A percentile compares a stretch with the other conserved stretches of the same genome.
These are phyloP conservation scores for Aspergillus pseudotamarii DNA, from an alignment of 2,329 filamentous ascomycete species.

Conservation along the genomic window DNA sequence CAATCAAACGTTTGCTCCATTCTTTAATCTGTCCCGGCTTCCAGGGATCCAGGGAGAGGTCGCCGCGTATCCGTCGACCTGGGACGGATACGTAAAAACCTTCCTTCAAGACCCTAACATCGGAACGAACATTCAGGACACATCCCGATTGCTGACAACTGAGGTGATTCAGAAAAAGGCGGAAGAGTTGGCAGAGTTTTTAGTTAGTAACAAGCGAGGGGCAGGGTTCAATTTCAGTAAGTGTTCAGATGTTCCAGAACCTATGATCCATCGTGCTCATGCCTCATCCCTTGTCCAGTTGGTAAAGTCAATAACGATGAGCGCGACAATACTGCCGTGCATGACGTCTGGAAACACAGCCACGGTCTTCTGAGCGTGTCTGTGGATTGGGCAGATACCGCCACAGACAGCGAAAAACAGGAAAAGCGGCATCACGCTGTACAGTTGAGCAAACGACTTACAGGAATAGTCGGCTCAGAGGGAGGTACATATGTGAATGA, in stretches of 20 bases:
- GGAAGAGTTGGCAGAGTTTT: neutral
- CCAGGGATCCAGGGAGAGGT: neutral
- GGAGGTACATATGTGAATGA: conserved; percentile 7
- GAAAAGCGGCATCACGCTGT: neutral
- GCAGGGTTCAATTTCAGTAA: conserved; percentile 7
- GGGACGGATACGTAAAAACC: neutral
- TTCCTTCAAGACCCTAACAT: conserved; percentile 2
- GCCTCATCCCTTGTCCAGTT: neutral
- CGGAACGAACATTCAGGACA: conserved; percentile 3
- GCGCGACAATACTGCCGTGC: conserved; percentile 3
- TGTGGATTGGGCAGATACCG: conserved; percentile 3
- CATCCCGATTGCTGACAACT: neutral
- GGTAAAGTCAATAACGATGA: conserved; percentile 5
- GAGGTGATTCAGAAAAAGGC: neutral
- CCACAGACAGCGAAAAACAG: neutral
- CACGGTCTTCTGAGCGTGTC: neutral
- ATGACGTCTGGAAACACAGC: conserved; percentile 4
- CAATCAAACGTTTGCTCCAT: conserved; percentile 5
- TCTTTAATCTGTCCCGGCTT: neutral
- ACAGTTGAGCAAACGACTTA: neutral
- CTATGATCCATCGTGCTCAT: neutral
- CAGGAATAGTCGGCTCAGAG: conserved; percentile 1
- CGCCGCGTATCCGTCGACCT: conserved; percentile 3
- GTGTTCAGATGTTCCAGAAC: accelerated
- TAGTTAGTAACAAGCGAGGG: neutral